A percentile compares a stretch with the other conserved stretches of the same genome.
Evolutionary conservation across 2,329 filamentous ascomycete genomes (phyloP).

Genomic region (Paecilomyces variotii): DNA sequence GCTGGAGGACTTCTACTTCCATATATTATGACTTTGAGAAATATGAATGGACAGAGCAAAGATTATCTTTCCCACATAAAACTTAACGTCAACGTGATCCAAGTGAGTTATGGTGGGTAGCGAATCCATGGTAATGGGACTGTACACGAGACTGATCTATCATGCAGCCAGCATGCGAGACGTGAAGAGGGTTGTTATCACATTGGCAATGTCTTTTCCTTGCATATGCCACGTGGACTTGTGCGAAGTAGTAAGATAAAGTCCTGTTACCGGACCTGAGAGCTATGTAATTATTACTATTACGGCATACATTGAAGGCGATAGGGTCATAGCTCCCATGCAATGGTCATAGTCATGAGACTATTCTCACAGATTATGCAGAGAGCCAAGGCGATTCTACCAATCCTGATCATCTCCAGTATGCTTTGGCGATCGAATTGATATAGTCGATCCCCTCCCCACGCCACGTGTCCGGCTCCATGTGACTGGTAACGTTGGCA

Average conservation of each 20-base stretch:
- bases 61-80: no score
- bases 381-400: neutral
- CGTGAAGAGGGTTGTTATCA: neutral
- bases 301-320: neutral
- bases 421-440: slow-evolving; percentile 16
- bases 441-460: slow-evolving; percentile 24
- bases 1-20: no score
- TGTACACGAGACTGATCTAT: neutral
- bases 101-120: neutral
- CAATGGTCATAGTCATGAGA: neutral
- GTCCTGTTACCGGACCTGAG: neutral
- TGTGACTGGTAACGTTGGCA: slow-evolving; percentile 37
- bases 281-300: neutral
- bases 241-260: neutral
- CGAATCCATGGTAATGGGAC: neutral
- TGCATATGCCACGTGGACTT: neutral
- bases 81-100: neutral
- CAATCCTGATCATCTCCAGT: slow-evolving; percentile 14
- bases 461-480: slow-evolving; percentile 41
- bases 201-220: neutral
- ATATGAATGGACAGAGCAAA: no score
- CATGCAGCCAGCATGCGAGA: neutral
- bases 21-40: no score
- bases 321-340: neutral
- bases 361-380: neutral